Percentiles rank a stretch among this genome's conserved stretches.
Evolutionary conservation across 2,329 filamentous ascomycete genomes (phyloP).

Genomic region (Arthrobotrys entomopaga): DNA sequence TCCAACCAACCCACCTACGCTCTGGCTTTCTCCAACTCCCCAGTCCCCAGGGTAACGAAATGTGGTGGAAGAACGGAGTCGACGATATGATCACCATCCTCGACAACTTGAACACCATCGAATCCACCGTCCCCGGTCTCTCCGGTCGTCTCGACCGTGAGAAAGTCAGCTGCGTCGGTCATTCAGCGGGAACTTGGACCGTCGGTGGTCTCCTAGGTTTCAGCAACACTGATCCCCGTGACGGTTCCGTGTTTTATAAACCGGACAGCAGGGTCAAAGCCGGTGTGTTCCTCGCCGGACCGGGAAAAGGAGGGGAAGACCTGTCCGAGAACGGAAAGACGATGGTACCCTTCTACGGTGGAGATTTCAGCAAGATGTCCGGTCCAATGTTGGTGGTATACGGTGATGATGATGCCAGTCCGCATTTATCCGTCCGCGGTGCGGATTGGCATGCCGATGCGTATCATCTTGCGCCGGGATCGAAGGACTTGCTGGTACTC

Average conservation of each 20-base stretch:
- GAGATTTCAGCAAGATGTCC: constrained; percentile 61
- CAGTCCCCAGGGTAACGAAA: constrained; percentile 55
- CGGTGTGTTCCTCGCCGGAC: constrained; percentile 61
- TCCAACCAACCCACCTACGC: constrained; percentile 64
- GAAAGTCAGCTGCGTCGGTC: constrained; percentile 62
- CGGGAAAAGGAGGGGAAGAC: constrained; percentile 60
- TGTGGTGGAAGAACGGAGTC: constrained; percentile 61
- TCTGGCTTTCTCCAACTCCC: constrained; percentile 60
- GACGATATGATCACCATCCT: constrained; percentile 62
- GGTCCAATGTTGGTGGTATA: constrained; percentile 62
- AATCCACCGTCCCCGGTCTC: constrained; percentile 60
- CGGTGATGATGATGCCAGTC: constrained; percentile 62
- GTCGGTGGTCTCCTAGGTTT: constrained; percentile 62
- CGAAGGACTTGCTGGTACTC: constrained; percentile 62
- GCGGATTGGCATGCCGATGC: constrained; percentile 63
- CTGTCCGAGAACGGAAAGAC: constrained; percentile 59
- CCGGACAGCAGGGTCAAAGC: constrained; percentile 62
- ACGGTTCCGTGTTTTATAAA: constrained; percentile 55
- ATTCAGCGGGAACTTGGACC: constrained; percentile 62
- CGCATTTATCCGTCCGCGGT: constrained; percentile 61
- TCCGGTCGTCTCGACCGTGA: constrained; percentile 61
- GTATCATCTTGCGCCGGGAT: constrained; percentile 60
- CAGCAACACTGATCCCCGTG: constrained; percentile 60
- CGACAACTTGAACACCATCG: constrained; percentile 62
- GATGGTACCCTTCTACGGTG: constrained; percentile 60